phyloP scores from a whole-genome alignment of 2,329 filamentous ascomycete species.

The Endoconidiophora polonica region DNA sequence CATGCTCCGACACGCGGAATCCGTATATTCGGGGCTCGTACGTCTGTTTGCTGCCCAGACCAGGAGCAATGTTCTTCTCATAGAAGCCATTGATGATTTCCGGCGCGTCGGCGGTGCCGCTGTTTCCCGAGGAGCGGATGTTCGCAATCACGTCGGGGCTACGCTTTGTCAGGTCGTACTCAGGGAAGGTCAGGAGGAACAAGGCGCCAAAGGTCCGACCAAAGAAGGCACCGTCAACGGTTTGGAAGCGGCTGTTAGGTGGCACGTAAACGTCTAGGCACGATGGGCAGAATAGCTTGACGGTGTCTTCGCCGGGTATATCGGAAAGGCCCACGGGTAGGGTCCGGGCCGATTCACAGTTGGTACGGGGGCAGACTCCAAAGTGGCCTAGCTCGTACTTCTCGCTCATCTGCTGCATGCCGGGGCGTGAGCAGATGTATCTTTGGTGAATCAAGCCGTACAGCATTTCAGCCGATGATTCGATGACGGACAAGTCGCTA shows the following conservation, averaged over 20 bases:
- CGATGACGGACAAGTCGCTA: slow-evolving; percentile 86
- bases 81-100: slow-evolving; percentile 69
- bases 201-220: slow-evolving; percentile 92
- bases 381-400: slow-evolving; percentile 98
- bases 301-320: slow-evolving; percentile 88
- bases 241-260: slow-evolving; percentile 92
- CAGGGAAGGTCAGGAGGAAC: slow-evolving; percentile 96
- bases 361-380: slow-evolving; percentile 82
- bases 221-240: slow-evolving; percentile 94
- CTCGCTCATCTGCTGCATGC: slow-evolving; percentile 98
- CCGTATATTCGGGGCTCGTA: slow-evolving; percentile 96
- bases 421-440: slow-evolving; percentile 89
- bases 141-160: slow-evolving; percentile 40
- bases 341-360: slow-evolving; percentile 79
- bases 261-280: slow-evolving; percentile 96
- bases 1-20: slow-evolving; percentile 82
- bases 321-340: slow-evolving; percentile 88
- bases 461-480: slow-evolving; percentile 92
- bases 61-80: slow-evolving; percentile 72
- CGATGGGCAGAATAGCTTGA: slow-evolving; percentile 94
- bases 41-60: slow-evolving; percentile 64
- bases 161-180: slow-evolving; percentile 71
- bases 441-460: slow-evolving; percentile 97
- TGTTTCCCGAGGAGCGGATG: slow-evolving; percentile 21
- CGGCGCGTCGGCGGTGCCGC: slow-evolving; percentile 20